phyloP scores from a whole-genome alignment of 2,329 filamentous ascomycete species.

The Diaporthe caulivora region DNA sequence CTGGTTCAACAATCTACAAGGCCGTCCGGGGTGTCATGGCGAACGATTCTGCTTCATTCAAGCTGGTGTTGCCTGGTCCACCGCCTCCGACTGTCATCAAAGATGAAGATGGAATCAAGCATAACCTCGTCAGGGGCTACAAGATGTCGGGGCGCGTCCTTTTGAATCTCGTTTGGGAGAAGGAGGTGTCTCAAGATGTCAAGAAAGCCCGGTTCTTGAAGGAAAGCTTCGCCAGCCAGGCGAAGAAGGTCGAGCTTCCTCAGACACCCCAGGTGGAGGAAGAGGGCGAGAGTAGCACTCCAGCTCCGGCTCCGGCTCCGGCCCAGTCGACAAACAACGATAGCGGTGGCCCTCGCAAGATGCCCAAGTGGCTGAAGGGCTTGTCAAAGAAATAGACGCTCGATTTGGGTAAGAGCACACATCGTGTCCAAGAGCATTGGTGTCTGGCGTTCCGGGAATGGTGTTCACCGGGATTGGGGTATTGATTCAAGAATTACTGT shows the following conservation, averaged over 20 bases:
- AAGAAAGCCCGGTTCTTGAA: constrained; percentile 72
- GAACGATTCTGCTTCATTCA: constrained; percentile 71
- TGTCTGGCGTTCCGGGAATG: constrained; percentile 3
- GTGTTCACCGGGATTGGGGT: neutral
- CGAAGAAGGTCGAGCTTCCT: constrained; percentile 75
- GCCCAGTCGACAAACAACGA: constrained; percentile 46
- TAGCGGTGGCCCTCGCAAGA: constrained; percentile 55
- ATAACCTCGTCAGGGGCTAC: constrained; percentile 78
- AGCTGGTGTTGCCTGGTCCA: constrained; percentile 72
- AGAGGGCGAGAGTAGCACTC: constrained; percentile 50
- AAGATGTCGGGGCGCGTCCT: constrained; percentile 78
- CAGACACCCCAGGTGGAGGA: constrained; percentile 59
- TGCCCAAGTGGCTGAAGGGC: constrained; percentile 80
- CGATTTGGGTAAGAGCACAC: neutral
- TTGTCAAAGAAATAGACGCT: constrained; percentile 76
- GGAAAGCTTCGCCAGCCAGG: constrained; percentile 67
- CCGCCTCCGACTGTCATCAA: constrained; percentile 52
- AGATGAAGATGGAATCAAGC: constrained; percentile 59
- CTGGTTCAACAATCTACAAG: constrained; percentile 77
- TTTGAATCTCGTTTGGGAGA: constrained; percentile 82
- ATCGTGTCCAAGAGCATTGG: neutral
- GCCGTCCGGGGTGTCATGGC: constrained; percentile 81
- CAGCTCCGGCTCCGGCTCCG: constrained; percentile 36
- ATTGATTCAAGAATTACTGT: neutral
- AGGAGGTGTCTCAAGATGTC: constrained; percentile 67